Evolutionary conservation across 2,329 filamentous ascomycete species (phyloP).

Genomic region (Apiospora malaysiana): DNA sequence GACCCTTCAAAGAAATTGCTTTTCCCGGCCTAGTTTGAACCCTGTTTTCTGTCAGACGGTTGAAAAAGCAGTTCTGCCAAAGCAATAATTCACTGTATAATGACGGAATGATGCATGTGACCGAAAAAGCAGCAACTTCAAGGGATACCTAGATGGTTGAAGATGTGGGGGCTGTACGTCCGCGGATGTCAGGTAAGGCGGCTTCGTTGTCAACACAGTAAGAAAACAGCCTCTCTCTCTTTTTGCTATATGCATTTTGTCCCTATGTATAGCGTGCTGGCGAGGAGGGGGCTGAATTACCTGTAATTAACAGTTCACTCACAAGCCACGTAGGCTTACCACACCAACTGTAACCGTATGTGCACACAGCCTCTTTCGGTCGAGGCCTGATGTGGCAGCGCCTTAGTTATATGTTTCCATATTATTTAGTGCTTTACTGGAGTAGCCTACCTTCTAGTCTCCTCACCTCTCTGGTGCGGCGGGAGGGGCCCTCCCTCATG

Average conservation of each 20-base stretch:
- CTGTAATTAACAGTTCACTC: not conserved
- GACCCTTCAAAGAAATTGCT: not conserved
- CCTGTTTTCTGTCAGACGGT: conserved; percentile 15
- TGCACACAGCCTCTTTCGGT: conserved; percentile 15
- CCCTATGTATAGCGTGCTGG: not conserved
- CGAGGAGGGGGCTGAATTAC: not conserved
- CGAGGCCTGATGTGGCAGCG: conserved; percentile 16
- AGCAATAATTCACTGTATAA: not conserved
- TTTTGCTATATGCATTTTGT: not conserved
- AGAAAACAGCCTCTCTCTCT: not conserved
- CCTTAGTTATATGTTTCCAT: not conserved
- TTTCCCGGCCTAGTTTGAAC: not conserved
- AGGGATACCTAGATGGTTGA: too few species aligned
- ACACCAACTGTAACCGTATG: not conserved
- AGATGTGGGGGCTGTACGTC: not conserved
- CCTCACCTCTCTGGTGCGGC: not conserved
- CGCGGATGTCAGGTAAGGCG: too few species aligned
- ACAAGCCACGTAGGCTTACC: conserved; percentile 17
- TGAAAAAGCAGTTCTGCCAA: not conserved
- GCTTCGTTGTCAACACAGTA: not conserved
- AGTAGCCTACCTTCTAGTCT: not conserved
- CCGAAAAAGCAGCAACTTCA: not conserved
- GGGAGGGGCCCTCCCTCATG: not conserved
- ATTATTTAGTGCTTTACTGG: not conserved
- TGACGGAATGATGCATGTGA: conserved; percentile 7